Conservation (phyloP, 768 basidiomycete genomes). For the Zangia roseola region DNA sequence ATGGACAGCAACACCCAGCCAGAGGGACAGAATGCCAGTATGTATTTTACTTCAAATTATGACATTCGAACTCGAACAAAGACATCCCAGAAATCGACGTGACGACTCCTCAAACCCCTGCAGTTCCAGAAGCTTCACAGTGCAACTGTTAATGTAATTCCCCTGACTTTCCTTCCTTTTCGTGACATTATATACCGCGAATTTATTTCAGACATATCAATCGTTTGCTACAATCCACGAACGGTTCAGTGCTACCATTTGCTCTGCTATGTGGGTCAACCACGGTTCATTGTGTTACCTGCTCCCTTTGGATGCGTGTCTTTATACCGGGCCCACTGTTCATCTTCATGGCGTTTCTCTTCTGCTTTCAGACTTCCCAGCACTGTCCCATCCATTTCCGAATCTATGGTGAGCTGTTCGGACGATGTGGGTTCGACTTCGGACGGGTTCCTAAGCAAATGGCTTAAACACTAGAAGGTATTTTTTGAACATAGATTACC, state of each 20-base stretch:
- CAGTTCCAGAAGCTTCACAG: constrained; percentile 83
- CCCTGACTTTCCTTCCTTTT: constrained; percentile 1
- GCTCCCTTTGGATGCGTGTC: constrained; percentile 85
- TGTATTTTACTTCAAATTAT: constrained; percentile 8
- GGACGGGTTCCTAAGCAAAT: constrained; percentile 55
- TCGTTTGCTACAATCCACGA: constrained; percentile 12
- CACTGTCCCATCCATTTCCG: constrained; percentile 80
- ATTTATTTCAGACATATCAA: constrained; percentile 25
- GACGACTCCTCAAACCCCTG: constrained; percentile 61
- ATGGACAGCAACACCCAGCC: constrained; percentile 81
- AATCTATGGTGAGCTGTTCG: constrained; percentile 74
- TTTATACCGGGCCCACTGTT: constrained; percentile 88
- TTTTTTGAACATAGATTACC: constrained; percentile 48
- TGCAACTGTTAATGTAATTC: constrained; percentile 66
- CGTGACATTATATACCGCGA: constrained; percentile 27
- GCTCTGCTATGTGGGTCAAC: constrained; percentile 31
- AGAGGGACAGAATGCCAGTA: constrained; percentile 54
- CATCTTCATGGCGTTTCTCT: constrained; percentile 78
- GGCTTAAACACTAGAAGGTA: constrained; percentile 1
- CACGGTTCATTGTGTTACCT: constrained; percentile 97
- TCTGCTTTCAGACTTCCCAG: constrained; percentile 70
- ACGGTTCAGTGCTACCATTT: constrained; percentile 10
- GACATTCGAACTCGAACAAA: constrained; percentile 4
- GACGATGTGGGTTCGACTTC: constrained; percentile 66
- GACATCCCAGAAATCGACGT: constrained; percentile 81